A percentile compares a stretch with the other conserved stretches of the same genome.
Evolutionary conservation across 1,284 basidiomycete genomes (phyloP).

Genomic region (Ceratobasidium theobromae): DNA sequence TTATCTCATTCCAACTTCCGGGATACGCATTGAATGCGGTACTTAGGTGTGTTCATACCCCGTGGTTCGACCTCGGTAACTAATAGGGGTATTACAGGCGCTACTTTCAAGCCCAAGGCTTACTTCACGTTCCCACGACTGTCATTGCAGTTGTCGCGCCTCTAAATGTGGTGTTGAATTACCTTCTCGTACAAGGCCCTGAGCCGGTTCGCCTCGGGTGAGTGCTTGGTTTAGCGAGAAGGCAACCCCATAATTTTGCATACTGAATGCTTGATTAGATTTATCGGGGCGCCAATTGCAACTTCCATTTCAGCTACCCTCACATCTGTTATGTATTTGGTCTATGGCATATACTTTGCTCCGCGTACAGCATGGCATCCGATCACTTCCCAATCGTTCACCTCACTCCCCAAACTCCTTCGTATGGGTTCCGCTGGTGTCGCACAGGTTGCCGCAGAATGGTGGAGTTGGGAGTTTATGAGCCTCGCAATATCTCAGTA

Average conservation of each 20-base stretch:
- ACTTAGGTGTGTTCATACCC: slow-evolving; percentile 77
- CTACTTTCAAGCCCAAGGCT: slow-evolving; percentile 49
- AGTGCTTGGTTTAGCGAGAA: no score
- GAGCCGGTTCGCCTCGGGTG: slow-evolving; percentile 68
- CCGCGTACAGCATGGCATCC: slow-evolving; percentile 86
- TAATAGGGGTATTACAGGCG: not conserved
- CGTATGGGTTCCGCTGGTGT: slow-evolving; percentile 79
- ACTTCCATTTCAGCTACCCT: slow-evolving; percentile 88
- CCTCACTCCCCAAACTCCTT: slow-evolving; percentile 68
- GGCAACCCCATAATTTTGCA: no score
- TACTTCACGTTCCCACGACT: slow-evolving; percentile 85
- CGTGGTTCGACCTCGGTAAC: not conserved
- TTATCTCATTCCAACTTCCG: slow-evolving; percentile 79
- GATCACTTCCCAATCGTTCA: slow-evolving; percentile 64
- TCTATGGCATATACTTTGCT: slow-evolving; percentile 72
- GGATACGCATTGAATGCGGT: slow-evolving; percentile 79
- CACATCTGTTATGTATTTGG: slow-evolving; percentile 64
- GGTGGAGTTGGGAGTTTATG: slow-evolving; percentile 90
- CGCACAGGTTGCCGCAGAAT: slow-evolving; percentile 72
- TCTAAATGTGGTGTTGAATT: slow-evolving; percentile 81
- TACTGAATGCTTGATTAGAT: slow-evolving; percentile 42
- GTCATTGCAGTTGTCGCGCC: slow-evolving; percentile 85
- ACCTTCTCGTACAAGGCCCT: slow-evolving; percentile 85
- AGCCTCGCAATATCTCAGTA: slow-evolving; percentile 60
- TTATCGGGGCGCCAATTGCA: slow-evolving; percentile 89